These are phyloP conservation scores for Puccinia polysora DNA, from an alignment of 1,284 basidiomycete genomes.

Conservation along the genomic window DNA sequence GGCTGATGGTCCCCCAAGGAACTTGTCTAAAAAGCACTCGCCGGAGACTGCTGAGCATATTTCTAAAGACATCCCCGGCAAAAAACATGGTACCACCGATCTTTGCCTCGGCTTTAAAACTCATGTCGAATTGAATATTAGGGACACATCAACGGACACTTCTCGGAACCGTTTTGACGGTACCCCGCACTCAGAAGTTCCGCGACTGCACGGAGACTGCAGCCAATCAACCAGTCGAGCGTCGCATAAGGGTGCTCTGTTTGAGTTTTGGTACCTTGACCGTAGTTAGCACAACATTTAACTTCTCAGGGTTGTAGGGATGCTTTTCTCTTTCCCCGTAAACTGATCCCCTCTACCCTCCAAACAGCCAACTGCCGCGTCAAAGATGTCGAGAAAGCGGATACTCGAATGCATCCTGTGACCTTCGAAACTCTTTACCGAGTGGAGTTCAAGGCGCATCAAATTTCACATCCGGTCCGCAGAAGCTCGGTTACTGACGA, in stretches of 20 bases:
- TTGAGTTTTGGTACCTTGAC: constrained; percentile 40
- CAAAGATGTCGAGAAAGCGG: constrained; percentile 18
- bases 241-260: constrained; percentile 4
- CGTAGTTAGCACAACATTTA: constrained; percentile 11
- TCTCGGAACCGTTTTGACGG: neutral
- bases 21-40: no score
- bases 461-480: constrained; percentile 30
- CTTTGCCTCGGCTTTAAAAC: no score
- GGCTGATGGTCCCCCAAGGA: no score
- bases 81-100: no score
- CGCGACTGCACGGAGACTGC: neutral
- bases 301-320: neutral
- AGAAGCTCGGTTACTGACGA: constrained; percentile 15
- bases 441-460: constrained; percentile 25
- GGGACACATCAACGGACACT: neutral
- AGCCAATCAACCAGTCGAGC: neutral
- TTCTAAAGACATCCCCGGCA: no score
- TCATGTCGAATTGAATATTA: no score
- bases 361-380: constrained; percentile 13
- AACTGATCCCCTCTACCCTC: neutral
- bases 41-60: no score
- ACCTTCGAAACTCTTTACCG: constrained; percentile 37
- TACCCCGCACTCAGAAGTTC: neutral
- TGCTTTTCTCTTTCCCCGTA: neutral
- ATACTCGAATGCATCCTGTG: constrained; percentile 28